Percentiles rank a stretch among this genome's conserved stretches.
Conservation (phyloP, 345 rosid species). For the Balakata baccata region DNA sequence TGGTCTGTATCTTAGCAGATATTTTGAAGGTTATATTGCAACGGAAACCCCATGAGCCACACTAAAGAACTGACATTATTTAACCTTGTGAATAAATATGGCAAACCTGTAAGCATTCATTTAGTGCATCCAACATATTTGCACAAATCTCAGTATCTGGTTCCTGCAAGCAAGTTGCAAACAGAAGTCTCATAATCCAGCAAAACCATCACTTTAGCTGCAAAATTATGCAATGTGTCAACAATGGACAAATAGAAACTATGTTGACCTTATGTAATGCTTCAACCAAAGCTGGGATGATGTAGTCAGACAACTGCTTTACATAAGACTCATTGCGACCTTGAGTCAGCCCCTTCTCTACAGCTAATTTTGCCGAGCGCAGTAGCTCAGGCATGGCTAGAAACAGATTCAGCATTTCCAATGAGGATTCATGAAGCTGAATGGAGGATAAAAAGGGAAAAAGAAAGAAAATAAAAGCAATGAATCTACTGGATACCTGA, state of each 20-base stretch:
- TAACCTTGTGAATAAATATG: neutral
- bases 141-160: slow-evolving; percentile 97
- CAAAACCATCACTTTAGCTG: neutral
- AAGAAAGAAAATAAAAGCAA: slow-evolving; percentile 2
- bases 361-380: slow-evolving; percentile 90
- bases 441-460: neutral
- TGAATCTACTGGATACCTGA: slow-evolving; percentile 57
- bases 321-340: slow-evolving; percentile 86
- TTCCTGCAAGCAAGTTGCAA: slow-evolving; percentile 57
- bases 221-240: neutral
- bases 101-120: slow-evolving; percentile 92
- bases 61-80: neutral
- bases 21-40: neutral
- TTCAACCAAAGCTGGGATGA: slow-evolving; percentile 88
- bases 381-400: slow-evolving; percentile 98
- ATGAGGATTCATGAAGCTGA: neutral
- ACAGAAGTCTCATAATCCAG: neutral
- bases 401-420: slow-evolving; percentile 3
- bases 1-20: neutral
- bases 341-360: slow-evolving; percentile 81
- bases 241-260: slow-evolving; percentile 1
- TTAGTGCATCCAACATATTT: slow-evolving; percentile 91
- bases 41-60: too few relatives aligned
- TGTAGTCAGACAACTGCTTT: slow-evolving; percentile 89
- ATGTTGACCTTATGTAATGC: slow-evolving; percentile 82